Conservation (phyloP, 164 flowering plant species). For the Stephania cephalantha region DNA sequence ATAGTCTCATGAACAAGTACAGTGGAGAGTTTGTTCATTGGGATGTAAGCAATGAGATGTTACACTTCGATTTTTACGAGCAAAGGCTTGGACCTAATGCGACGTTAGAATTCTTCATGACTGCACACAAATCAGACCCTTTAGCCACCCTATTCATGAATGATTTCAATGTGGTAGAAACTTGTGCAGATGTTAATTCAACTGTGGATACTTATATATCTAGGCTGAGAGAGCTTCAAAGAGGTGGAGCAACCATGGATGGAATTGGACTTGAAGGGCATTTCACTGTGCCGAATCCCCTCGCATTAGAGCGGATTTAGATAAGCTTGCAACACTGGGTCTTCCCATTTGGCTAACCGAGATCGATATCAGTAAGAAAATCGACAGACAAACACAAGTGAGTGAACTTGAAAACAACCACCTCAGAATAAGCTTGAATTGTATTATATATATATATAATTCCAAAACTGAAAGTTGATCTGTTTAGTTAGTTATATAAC, state of each 20-base stretch:
- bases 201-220: conserved; percentile 65
- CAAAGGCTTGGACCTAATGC: conserved; percentile 60
- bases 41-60: conserved; percentile 96
- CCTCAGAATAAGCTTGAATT: background rate
- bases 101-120: conserved; percentile 44
- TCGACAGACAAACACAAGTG: conserved; percentile 61
- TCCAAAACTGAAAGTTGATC: no score
- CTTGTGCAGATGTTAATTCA: conserved; percentile 70
- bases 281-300: conserved; percentile 70
- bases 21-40: conserved; percentile 77
- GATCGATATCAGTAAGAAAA: conserved; percentile 59
- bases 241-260: conserved; percentile 51
- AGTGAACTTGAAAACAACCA: background rate
- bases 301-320: conserved; percentile 65
- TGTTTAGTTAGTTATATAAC: background rate
- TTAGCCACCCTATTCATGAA: conserved; percentile 78
- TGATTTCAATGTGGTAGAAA: conserved; percentile 87
- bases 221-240: conserved; percentile 43
- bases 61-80: conserved; percentile 85
- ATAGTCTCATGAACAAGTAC: conserved; percentile 66
- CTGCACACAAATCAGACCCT: conserved; percentile 65
- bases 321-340: conserved; percentile 71
- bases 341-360: conserved; percentile 97
- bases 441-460: no score
- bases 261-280: conserved; percentile 90